phyloP scores from a whole-genome alignment of 768 basidiomycete genomes.

The Rhizopogon rudus region DNA sequence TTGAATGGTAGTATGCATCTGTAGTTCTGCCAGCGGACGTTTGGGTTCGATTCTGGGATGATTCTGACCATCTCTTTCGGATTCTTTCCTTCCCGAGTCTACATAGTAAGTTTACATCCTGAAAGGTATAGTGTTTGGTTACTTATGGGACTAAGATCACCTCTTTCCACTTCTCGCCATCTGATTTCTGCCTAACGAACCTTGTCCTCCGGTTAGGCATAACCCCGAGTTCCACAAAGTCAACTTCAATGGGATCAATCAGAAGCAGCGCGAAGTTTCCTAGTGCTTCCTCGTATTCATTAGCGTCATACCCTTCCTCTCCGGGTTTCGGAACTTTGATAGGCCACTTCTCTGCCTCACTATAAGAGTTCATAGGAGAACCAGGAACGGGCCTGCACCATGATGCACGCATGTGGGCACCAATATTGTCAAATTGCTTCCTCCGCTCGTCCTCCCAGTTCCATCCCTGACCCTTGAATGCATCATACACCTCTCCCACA shows the following conservation, averaged over 20 bases:
- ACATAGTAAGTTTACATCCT: too few species aligned
- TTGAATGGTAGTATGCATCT: too few species aligned
- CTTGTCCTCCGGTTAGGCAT: conserved; percentile 54
- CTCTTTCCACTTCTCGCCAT: conserved; percentile 49
- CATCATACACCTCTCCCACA: conserved; percentile 22
- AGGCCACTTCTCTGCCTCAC: conserved; percentile 63
- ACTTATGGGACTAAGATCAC: conserved; percentile 56
- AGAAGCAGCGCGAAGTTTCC: conserved; percentile 67
- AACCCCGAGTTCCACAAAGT: conserved; percentile 58
- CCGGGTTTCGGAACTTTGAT: conserved; percentile 42
- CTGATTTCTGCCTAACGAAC: conserved; percentile 39
- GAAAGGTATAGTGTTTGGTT: not conserved
- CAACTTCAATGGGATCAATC: conserved; percentile 66
- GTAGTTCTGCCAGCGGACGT: too few species aligned
- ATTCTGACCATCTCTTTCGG: not conserved
- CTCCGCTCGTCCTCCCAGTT: conserved; percentile 61
- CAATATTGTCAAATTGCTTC: conserved; percentile 57
- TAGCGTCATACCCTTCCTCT: conserved; percentile 39
- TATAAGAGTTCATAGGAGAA: conserved; percentile 41
- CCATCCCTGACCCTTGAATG: conserved; percentile 31
- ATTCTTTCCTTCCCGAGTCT: not conserved
- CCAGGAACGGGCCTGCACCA: conserved; percentile 74
- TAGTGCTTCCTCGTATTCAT: conserved; percentile 49
- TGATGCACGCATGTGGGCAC: conserved; percentile 57
- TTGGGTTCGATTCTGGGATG: too few species aligned